Evolutionary conservation across 768 basidiomycete genomes (phyloP).

Genomic region (Mycena crocata): DNA sequence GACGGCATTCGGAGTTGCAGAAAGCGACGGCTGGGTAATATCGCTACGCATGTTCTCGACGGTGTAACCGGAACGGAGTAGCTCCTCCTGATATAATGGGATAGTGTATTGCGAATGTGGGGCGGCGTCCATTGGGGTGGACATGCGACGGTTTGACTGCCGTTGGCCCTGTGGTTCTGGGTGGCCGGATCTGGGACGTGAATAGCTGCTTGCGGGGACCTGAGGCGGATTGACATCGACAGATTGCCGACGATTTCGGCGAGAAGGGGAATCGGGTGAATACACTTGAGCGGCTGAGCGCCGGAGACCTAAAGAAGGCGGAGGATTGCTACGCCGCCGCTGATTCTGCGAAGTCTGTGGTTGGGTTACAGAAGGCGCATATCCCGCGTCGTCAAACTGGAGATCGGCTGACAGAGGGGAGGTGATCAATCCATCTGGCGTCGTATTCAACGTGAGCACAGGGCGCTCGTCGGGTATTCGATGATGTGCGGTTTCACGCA

Average conservation of each 20-base stretch:
- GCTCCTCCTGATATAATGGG: constrained; percentile 19
- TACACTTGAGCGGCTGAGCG: constrained; percentile 34
- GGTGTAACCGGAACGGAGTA: constrained; percentile 23
- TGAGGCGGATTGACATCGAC: constrained; percentile 26
- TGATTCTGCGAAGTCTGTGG: constrained; percentile 16
- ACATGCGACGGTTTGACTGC: constrained; percentile 12
- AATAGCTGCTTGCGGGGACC: constrained; percentile 24
- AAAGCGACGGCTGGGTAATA: constrained; percentile 33
- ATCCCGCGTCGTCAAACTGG: background rate
- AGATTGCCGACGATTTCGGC: constrained; percentile 26
- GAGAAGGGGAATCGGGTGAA: constrained; percentile 27
- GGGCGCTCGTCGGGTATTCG: constrained; percentile 11
- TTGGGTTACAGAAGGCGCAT: constrained; percentile 12
- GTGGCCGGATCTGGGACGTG: constrained; percentile 2
- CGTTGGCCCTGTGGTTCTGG: constrained; percentile 3
- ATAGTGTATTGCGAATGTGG: constrained; percentile 9
- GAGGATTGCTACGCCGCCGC: background rate
- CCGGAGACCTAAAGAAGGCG: constrained; percentile 26
- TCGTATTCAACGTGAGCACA: constrained; percentile 22
- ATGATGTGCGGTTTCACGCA: constrained; percentile 23
- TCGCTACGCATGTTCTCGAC: constrained; percentile 30
- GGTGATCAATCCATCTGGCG: constrained; percentile 15
- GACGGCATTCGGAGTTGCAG: constrained; percentile 9
- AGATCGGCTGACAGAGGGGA: constrained; percentile 22
- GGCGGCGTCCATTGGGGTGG: constrained; percentile 14